These are phyloP conservation scores for Fusarium sp. DNA, from an alignment of 2,329 filamentous ascomycete species.

Conservation along the genomic window DNA sequence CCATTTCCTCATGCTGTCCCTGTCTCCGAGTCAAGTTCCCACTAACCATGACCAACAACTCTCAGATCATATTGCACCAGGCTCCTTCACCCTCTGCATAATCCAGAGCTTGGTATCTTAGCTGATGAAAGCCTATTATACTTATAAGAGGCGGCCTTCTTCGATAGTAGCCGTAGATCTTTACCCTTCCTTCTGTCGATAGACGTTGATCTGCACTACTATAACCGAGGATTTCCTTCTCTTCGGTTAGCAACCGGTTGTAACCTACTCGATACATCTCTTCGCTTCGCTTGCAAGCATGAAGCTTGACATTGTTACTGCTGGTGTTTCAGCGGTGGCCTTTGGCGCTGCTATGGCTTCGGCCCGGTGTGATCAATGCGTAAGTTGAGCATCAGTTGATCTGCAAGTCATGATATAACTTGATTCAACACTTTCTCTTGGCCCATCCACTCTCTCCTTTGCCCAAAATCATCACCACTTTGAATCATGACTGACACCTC, in stretches of 20 bases:
- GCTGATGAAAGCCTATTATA: constrained; percentile 1
- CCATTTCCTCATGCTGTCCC: constrained; percentile 6
- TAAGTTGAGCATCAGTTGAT: constrained; percentile 18
- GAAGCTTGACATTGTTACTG: constrained; percentile 27
- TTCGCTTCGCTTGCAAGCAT: constrained; percentile 15
- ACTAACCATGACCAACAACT: background rate
- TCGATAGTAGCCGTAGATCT: constrained; percentile 25
- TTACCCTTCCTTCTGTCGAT: constrained; percentile 15
- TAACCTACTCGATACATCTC: background rate
- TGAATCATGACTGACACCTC: constrained; percentile 23
- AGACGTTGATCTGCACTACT: too few species aligned
- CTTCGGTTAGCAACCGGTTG: too few species aligned
- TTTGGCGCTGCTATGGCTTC: constrained; percentile 13
- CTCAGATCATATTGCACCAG: constrained; percentile 3
- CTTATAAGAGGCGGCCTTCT: constrained; percentile 20
- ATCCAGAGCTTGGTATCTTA: background rate
- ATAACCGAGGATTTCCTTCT: too few species aligned
- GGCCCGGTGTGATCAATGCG: constrained; percentile 18
- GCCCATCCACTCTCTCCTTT: background rate
- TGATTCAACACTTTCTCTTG: background rate
- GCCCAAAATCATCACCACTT: background rate
- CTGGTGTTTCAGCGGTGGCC: constrained; percentile 12
- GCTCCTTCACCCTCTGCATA: background rate
- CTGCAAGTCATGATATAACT: background rate
- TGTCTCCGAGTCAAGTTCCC: constrained; percentile 8